Conservation (phyloP, 176 grass and related monocot species). For the Eremochloa ophiuroides region DNA sequence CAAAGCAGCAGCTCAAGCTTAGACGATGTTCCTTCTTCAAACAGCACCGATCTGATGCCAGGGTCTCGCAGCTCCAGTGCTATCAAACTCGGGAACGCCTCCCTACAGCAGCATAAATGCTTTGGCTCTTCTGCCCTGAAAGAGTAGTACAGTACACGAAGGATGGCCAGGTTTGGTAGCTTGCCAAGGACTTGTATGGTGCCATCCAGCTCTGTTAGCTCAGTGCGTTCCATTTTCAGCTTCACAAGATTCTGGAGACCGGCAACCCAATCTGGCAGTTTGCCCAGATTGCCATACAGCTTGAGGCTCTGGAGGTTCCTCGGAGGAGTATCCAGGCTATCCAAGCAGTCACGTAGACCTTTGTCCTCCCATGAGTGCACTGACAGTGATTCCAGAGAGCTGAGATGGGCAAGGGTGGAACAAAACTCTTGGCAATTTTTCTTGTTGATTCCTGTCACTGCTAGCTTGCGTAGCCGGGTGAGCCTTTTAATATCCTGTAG, state of each 20-base stretch:
- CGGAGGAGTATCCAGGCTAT: neutral
- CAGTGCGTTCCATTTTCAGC: neutral
- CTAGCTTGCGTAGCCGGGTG: neutral
- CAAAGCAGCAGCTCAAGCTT: neutral
- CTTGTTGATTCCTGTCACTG: neutral
- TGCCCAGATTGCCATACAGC: neutral
- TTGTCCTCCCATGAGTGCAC: neutral
- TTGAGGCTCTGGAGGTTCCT: neutral
- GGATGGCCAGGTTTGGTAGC: neutral
- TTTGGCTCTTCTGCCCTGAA: neutral
- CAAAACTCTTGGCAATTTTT: neutral
- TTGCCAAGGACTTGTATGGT: neutral
- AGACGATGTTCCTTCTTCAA: neutral
- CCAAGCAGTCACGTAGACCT: neutral
- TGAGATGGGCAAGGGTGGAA: neutral
- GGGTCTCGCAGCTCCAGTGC: accelerated
- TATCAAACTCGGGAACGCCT: neutral
- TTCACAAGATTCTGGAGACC: neutral
- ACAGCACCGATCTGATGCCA: neutral
- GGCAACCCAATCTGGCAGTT: neutral
- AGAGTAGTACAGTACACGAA: neutral
- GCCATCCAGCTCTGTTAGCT: neutral
- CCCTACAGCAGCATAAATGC: neutral
- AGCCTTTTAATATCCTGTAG: neutral
- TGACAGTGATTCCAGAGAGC: neutral